Base-by-base conservation (phyloP, 345 rosid species). In the Brassica napus region DNA sequence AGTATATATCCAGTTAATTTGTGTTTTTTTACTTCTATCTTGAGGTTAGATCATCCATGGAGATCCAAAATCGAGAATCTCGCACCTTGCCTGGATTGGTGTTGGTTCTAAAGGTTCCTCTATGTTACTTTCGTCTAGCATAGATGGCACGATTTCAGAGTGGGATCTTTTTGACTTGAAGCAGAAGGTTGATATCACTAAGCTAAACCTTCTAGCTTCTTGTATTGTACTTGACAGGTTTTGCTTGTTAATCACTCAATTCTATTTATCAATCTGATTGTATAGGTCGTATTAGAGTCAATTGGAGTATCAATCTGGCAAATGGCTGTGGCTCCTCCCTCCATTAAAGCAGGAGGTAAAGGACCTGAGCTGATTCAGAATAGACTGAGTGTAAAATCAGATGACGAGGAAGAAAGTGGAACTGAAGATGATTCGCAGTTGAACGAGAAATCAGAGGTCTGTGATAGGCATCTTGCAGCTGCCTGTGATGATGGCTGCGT, bases 401-500 rank as follows among this genome's bases (percentile, higher is more conserved):
- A 78, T 68, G 88, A 83, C 31, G 74, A 66, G 37, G 90, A 82
- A 77, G 84, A 83, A 34, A 91, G 88, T 85, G 97, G 81, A 16
- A 84, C 84, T 72, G 97, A 86, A 73, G 86, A 83, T 81, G 91
- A 83, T 18, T 18, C 21, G 21, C 21, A 18, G 21, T 18, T 18
- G 21, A 18, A 18, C 21, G 82, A 70, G 34, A 85, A 83, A 37
- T 49, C 75, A 44, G 69, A 73, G 79, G 54, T 3, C 42, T 84
- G 74, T 69, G 83, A 87, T 84, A 85, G 86, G 66, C 82, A 44
- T 61, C 70, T 90, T 71, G 99, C 99, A 2, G 72, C 88, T 79
- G 98, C 92, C n/a, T 93, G 94, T 68, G 98, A 93, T 82, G 97
- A 95, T 87, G 99, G 99, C 10, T 89, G 91, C 59, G 90, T 95